Percentiles rank a stretch among this genome's conserved stretches.
phyloP scores from a whole-genome alignment of 208 protist species.

The Zelonia costaricensis region DNA sequence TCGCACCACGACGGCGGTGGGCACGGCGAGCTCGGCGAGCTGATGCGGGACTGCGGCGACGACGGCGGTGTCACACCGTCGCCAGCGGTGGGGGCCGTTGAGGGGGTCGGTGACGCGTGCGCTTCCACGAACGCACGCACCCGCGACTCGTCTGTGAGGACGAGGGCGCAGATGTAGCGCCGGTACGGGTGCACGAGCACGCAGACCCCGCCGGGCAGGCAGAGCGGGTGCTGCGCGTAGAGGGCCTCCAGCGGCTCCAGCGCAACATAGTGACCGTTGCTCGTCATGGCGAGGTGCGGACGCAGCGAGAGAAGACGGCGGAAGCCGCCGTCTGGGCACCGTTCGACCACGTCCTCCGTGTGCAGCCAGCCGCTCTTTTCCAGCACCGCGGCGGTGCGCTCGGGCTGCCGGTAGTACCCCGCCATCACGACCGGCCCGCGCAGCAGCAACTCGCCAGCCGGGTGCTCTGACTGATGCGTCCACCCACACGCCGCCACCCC shows the following conservation, averaged over 20 bases:
- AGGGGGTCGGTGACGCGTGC: too few relatives aligned
- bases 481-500: slow-evolving; percentile 6
- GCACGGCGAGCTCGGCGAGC: too few relatives aligned
- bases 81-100: not conserved
- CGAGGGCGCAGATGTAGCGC: slow-evolving; percentile 62
- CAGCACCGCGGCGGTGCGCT: slow-evolving; percentile 65
- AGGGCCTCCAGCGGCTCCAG: slow-evolving; percentile 68
- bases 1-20: too few relatives aligned
- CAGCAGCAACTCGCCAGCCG: slow-evolving; percentile 74
- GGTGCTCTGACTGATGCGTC: slow-evolving; percentile 31
- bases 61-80: not conserved
- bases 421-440: slow-evolving; percentile 57
- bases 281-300: slow-evolving; percentile 63
- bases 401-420: slow-evolving; percentile 85
- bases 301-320: slow-evolving; percentile 65
- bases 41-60: not conserved
- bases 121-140: slow-evolving; percentile 20
- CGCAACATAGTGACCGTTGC: slow-evolving; percentile 55
- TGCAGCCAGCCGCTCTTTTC: slow-evolving; percentile 64
- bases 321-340: slow-evolving; percentile 46
- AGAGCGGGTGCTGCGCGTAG: slow-evolving; percentile 56
- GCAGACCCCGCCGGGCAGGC: slow-evolving; percentile 38
- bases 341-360: slow-evolving; percentile 75
- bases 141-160: slow-evolving; percentile 39
- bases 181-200: slow-evolving; percentile 71